A percentile compares a stretch with the other conserved stretches of the same genome.
These are phyloP conservation scores for Aspergillus transmontanensis DNA, from an alignment of 2,329 filamentous ascomycete species.

Conservation along the genomic window DNA sequence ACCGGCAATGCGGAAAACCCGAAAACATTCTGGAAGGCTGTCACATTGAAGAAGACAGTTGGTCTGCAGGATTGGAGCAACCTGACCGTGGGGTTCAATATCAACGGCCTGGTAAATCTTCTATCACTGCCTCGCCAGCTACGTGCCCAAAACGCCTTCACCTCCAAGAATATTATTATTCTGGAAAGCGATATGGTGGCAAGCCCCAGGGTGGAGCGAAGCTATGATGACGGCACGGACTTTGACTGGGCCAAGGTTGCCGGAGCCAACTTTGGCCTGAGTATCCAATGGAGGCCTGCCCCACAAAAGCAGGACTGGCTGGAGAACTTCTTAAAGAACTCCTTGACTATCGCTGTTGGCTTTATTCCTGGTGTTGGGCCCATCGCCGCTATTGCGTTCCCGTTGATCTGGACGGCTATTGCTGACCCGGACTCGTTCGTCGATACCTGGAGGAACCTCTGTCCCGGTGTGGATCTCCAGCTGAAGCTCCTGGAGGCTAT, in stretches of 20 bases:
- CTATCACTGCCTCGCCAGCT: constrained; percentile 2
- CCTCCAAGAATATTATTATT: background rate
- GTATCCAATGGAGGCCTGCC: constrained; percentile 4
- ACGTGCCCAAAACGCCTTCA: background rate
- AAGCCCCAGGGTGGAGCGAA: background rate
- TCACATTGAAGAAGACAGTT: background rate
- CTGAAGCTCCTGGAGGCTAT: background rate
- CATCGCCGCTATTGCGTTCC: constrained; percentile 3
- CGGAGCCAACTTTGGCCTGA: background rate
- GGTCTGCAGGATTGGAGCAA: background rate
- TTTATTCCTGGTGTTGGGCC: constrained; percentile 7
- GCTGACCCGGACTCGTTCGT: background rate
- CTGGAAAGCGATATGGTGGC: background rate
- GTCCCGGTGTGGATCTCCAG: constrained; percentile 3
- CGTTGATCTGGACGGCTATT: constrained; percentile 7
- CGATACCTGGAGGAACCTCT: background rate
- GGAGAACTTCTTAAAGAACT: constrained; percentile 1
- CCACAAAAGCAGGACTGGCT: constrained; percentile 1
- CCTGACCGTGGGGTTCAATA: constrained; percentile 1
- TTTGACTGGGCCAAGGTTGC: background rate
- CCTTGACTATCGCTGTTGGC: background rate
- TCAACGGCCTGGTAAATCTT: constrained; percentile 4
- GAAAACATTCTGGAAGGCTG: background rate
- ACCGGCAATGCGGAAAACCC: background rate
- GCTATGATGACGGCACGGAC: background rate